phyloP scores from a whole-genome alignment of 1,284 basidiomycete genomes.

The Microbotryum lychnidis-dioicae region DNA sequence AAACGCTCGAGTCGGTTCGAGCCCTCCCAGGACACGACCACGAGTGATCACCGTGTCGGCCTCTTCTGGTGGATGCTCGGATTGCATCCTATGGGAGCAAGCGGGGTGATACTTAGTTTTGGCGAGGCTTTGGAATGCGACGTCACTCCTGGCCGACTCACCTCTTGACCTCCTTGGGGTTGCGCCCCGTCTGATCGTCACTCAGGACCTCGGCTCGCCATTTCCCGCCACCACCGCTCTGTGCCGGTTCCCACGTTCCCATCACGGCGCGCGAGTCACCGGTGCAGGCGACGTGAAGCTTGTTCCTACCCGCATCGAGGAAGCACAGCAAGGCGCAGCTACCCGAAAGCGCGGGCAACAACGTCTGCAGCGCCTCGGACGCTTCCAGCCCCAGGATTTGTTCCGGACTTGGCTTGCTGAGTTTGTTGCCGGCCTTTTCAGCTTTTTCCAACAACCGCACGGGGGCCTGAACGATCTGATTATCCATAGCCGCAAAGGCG shows the following conservation, averaged over 20 bases:
- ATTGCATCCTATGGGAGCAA: constrained; percentile 56
- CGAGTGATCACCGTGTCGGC: constrained; percentile 69
- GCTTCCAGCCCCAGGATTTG: constrained; percentile 19
- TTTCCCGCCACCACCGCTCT: constrained; percentile 45
- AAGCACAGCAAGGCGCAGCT: constrained; percentile 80
- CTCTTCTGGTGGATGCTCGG: constrained; percentile 81
- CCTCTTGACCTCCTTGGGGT: constrained; percentile 61
- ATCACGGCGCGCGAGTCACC: constrained; percentile 95
- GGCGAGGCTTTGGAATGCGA: constrained; percentile 10
- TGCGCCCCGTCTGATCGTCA: constrained; percentile 92
- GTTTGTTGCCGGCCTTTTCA: constrained; percentile 26
- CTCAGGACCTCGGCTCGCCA: constrained; percentile 89
- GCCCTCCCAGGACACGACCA: constrained; percentile 80
- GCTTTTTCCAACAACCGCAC: constrained; percentile 55
- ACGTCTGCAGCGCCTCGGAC: constrained; percentile 43
- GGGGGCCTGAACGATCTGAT: constrained; percentile 65
- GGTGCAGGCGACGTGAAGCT: constrained; percentile 81
- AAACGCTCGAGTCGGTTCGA: constrained; percentile 70
- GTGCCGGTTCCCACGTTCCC: constrained; percentile 71
- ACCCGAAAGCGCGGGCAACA: constrained; percentile 70
- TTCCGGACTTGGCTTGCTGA: neutral
- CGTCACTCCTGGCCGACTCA: constrained; percentile 29
- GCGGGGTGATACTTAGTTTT: neutral
- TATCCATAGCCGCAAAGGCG: constrained; percentile 70
- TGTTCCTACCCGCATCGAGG: constrained; percentile 69